Evolutionary conservation across 345 rosid species (phyloP), one percentile per base, ranked within the genome.

Genomic region (Gossypium rotundifolium): DNA sequence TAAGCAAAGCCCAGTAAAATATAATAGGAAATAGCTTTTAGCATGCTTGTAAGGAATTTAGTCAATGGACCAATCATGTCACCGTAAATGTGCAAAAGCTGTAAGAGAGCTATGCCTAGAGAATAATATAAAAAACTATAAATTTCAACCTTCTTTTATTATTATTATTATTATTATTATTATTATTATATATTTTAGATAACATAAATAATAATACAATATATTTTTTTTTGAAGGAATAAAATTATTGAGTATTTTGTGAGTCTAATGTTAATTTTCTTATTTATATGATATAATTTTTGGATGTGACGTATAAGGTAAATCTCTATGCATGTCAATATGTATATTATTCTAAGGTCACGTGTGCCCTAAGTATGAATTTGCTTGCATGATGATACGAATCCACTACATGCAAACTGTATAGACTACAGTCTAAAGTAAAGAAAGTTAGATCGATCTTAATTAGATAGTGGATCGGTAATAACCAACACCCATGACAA

Each of bases 11-110:
- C 40, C 40, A 40, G 54, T 54, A 7, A 45, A 11, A 23, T 10
- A 23, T 17, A 44, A 72, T 46, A 54, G 13, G 51, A 8, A 27
- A 45, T 74, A 76, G 78, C 81, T 80, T 83, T 87, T 67, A 61
- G 70, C 80, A 77, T 77, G 55, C 80, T 60, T 57, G 61, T 65
- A 62, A 25, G 11, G 57, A 76, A 55, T 25, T 75, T 73, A 84
- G 82, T 82, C 87, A 84, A 81, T 78, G 87, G 54, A 79, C 83
- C 86, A 82, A 83, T 88, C 87, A 86, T 85, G 65, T 71, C 81
- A 65, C 76, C 65, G 78, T 83, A 78, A 84, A 81, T 57, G 52
- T 69, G 62, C 65, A 81, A 85, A 81, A 81, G 84, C 67, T 76
- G 74, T 33, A 33, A 52, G 61, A 72, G 48, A 49, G 51, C 20